Evolutionary conservation across 495 filamentous ascomycete genomes (phyloP).

Genomic region (Trichoderma virens): DNA sequence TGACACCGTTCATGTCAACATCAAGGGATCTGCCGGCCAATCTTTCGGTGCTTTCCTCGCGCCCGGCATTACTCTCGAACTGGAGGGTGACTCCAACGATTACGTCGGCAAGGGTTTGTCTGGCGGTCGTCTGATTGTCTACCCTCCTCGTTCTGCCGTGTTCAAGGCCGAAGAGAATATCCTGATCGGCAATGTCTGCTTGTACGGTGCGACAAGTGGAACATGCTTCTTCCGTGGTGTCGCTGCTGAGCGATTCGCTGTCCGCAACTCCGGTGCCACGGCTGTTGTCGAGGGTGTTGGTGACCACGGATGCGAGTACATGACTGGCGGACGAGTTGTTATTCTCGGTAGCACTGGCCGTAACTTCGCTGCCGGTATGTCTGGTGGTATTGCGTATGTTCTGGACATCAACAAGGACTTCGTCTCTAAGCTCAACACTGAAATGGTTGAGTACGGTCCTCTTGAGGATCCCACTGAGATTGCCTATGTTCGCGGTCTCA

Average conservation of each 20-base stretch:
- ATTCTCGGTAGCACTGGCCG: conserved; percentile 90
- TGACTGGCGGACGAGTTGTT: conserved; percentile 94
- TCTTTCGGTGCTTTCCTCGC: conserved; percentile 96
- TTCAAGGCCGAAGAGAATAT: conserved; percentile 99
- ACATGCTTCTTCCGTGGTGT: conserved; percentile 97
- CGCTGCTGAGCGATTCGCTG: conserved; percentile 94
- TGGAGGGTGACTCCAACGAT: conserved; percentile 96
- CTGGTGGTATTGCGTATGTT: conserved; percentile 95
- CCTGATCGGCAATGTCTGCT: conserved; percentile 91
- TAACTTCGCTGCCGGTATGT: conserved; percentile 99
- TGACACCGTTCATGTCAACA: conserved; percentile 95
- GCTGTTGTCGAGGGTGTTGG: conserved; percentile 96
- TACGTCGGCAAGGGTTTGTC: conserved; percentile 98
- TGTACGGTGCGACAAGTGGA: conserved; percentile 92
- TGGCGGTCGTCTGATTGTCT: conserved; percentile 91
- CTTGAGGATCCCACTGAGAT: conserved; percentile 89
- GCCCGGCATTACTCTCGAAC: conserved; percentile 89
- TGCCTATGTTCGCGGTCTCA: conserved; percentile 84
- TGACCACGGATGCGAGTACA: conserved; percentile 99
- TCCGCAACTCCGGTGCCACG: conserved; percentile 94
- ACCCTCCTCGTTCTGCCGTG: conserved; percentile 85
- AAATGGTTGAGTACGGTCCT: conserved; percentile 93
- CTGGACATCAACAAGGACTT: conserved; percentile 92
- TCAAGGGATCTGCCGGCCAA: conserved; percentile 97
- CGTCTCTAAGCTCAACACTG: conserved; percentile 88